These are phyloP conservation scores for Ceratocystis eucalypticola DNA, from an alignment of 2,329 filamentous ascomycete genomes.

Conservation along the genomic window DNA sequence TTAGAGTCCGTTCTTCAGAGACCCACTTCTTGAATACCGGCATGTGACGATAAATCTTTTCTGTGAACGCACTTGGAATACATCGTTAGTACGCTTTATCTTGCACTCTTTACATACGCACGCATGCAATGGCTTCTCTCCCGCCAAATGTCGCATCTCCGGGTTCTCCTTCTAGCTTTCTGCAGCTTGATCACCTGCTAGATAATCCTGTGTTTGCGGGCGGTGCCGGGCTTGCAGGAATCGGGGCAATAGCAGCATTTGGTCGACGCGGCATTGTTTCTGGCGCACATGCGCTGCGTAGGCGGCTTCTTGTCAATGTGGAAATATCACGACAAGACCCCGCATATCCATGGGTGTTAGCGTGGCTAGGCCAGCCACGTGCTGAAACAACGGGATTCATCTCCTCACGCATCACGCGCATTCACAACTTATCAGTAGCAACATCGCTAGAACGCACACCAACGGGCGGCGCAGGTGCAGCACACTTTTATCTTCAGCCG, in stretches of 20 bases:
- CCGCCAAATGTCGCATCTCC: background rate
- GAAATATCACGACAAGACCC: conserved; percentile 91
- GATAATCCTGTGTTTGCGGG: conserved; percentile 51
- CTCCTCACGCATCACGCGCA: conserved; percentile 42
- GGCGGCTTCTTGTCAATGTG: conserved; percentile 82
- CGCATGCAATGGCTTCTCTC: background rate
- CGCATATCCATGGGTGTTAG: conserved; percentile 84
- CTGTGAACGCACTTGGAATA: background rate
- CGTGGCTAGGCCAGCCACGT: conserved; percentile 83
- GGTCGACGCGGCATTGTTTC: conserved; percentile 64
- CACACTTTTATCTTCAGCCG: conserved; percentile 74
- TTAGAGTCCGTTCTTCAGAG: background rate
- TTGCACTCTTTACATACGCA: background rate
- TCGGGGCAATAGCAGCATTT: conserved; percentile 70
- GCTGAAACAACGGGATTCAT: conserved; percentile 44
- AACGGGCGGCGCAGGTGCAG: conserved; percentile 51
- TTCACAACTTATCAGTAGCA: conserved; percentile 45
- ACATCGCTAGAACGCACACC: conserved; percentile 37
- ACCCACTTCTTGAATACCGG: background rate
- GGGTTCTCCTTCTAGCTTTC: conserved; percentile 3
- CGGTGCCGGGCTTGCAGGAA: conserved; percentile 80
- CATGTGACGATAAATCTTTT: background rate
- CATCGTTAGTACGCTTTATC: background rate
- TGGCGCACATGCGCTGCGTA: conserved; percentile 60
- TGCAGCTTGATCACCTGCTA: conserved; percentile 33